These are phyloP conservation scores for Ascobolus immersus DNA, from an alignment of 495 filamentous ascomycete genomes.

Conservation along the genomic window DNA sequence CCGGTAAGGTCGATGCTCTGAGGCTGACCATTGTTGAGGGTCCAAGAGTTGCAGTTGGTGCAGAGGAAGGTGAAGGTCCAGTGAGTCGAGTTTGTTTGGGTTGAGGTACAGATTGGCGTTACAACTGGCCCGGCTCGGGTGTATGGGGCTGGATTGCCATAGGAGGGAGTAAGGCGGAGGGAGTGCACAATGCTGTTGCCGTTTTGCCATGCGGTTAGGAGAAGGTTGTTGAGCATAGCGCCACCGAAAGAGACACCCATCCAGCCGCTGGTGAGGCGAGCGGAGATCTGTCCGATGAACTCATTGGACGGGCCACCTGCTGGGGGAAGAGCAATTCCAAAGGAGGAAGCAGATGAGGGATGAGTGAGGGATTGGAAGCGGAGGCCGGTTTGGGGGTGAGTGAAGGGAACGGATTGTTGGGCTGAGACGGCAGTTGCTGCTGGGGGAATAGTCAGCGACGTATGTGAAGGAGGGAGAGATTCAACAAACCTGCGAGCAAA, in stretches of 20 bases:
- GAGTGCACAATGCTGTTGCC: constrained; percentile 15
- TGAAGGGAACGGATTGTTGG: no score
- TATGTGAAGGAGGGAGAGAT: no score
- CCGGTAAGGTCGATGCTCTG: no score
- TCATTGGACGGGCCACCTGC: constrained; percentile 14
- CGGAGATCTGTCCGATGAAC: constrained; percentile 20
- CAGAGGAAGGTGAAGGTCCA: constrained; percentile 38
- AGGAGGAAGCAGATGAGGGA: no score
- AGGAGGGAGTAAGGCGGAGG: constrained; percentile 21
- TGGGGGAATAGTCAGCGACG: no score
- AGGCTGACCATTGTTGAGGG: no score
- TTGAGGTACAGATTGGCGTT: constrained; percentile 28
- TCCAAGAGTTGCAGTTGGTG: constrained; percentile 34
- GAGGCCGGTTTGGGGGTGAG: no score
- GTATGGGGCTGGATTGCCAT: constrained; percentile 31
- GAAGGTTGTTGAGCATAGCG: constrained; percentile 18
- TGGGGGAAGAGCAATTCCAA: constrained; percentile 17
- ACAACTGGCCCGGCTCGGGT: constrained; percentile 30
- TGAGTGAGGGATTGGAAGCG: no score
- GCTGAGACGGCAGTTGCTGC: no score
- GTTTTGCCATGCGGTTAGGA: constrained; percentile 19
- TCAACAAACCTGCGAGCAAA: no score
- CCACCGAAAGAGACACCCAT: constrained; percentile 13
- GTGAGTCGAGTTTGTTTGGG: constrained; percentile 24
- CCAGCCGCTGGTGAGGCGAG: constrained; percentile 12